Conservation (phyloP, 2,329 filamentous ascomycete species). For the Zarea fungicola region DNA sequence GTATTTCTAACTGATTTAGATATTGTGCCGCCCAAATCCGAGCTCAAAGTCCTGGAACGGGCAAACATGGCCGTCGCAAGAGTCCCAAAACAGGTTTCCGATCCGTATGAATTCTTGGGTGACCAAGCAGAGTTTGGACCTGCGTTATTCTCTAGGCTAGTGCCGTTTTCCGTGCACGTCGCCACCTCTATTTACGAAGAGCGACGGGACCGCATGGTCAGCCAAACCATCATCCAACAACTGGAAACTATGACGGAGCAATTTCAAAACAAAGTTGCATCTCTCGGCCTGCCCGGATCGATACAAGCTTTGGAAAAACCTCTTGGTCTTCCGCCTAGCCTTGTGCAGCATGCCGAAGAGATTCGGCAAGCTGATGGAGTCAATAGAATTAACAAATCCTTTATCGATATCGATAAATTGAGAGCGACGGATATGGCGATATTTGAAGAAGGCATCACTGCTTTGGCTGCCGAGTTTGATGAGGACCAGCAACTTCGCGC, state of each 20-base stretch:
- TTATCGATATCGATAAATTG: slow-evolving; percentile 87
- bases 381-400: slow-evolving; percentile 68
- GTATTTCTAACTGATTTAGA: slow-evolving; percentile 44
- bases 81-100: slow-evolving; percentile 74
- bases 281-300: slow-evolving; percentile 83
- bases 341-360: slow-evolving; percentile 89
- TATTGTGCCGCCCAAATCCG: slow-evolving; percentile 79
- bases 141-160: slow-evolving; percentile 82
- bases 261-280: slow-evolving; percentile 73
- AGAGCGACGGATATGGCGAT: slow-evolving; percentile 70
- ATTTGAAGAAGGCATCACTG: slow-evolving; percentile 77
- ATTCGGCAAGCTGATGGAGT: slow-evolving; percentile 86
- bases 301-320: slow-evolving; percentile 94
- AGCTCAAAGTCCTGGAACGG: slow-evolving; percentile 78
- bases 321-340: slow-evolving; percentile 75
- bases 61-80: slow-evolving; percentile 82
- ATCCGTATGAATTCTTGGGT: slow-evolving; percentile 74
- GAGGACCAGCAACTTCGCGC: slow-evolving; percentile 73
- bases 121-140: slow-evolving; percentile 76
- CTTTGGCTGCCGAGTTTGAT: slow-evolving; percentile 72
- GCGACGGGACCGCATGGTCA: slow-evolving; percentile 81
- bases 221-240: slow-evolving; percentile 79
- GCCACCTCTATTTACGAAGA: slow-evolving; percentile 95
- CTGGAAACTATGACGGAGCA: slow-evolving; percentile 75
- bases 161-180: slow-evolving; percentile 92